These are phyloP conservation scores for Powellomyces hirtus DNA, from an alignment of 192 early-diverging fungal genomes.

Conservation along the genomic window DNA sequence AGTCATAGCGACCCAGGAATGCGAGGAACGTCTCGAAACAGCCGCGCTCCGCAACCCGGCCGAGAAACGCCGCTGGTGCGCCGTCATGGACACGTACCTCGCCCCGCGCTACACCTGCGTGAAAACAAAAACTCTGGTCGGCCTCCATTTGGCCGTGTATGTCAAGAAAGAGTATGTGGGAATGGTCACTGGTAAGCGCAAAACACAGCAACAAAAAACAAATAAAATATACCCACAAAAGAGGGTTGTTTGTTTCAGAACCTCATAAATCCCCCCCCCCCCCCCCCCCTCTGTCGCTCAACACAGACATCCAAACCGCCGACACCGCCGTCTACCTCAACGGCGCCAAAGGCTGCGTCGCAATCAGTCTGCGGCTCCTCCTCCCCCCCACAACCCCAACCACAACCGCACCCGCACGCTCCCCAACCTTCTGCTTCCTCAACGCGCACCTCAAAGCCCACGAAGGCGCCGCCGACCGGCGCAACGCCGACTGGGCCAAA, in stretches of 20 bases:
- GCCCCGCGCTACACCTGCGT: slow-evolving; percentile 12
- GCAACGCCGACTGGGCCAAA: slow-evolving; percentile 20
- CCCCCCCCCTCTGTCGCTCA: background rate
- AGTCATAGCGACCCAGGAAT: slow-evolving; percentile 37
- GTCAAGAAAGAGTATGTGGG: background rate
- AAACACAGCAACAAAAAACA: too few species aligned
- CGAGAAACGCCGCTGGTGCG: slow-evolving; percentile 20
- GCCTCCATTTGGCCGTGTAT: slow-evolving; percentile 32
- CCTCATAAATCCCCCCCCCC: too few species aligned
- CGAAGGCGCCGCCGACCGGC: slow-evolving; percentile 17
- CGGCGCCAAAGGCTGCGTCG: slow-evolving; percentile 19
- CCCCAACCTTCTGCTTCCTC: background rate
- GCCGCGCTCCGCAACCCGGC: slow-evolving; percentile 10
- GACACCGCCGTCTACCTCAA: slow-evolving; percentile 9
- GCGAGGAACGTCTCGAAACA: slow-evolving; percentile 24
- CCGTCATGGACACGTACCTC: background rate
- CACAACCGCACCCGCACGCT: background rate
- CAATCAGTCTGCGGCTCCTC: background rate
- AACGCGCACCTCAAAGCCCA: slow-evolving; percentile 3
- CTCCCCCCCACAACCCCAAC: too few species aligned
- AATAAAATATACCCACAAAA: too few species aligned
- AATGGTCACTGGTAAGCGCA: slow-evolving; percentile 13
- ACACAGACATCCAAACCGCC: background rate
- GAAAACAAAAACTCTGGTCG: slow-evolving; percentile 26
- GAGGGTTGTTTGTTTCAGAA: background rate